phyloP scores from a whole-genome alignment of 345 rosid species.

The Salix udensis region DNA sequence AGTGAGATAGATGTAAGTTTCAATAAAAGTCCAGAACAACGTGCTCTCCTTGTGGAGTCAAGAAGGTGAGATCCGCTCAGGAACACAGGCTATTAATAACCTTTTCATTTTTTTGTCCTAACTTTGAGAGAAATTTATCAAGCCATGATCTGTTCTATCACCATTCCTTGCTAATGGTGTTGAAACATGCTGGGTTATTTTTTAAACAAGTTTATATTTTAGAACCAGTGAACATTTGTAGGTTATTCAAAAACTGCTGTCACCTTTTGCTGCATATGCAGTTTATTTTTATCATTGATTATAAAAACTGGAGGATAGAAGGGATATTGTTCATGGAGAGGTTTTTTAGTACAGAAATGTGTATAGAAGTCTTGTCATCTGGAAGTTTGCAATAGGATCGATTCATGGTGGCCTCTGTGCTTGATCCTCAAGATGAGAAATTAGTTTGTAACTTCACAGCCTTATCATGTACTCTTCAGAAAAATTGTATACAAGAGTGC shows the following conservation, averaged over 20 bases:
- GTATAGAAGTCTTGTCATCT: background rate
- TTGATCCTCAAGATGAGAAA: background rate
- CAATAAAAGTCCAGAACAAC: conserved; percentile 57
- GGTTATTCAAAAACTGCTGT: background rate
- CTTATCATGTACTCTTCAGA: background rate
- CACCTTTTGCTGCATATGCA: background rate
- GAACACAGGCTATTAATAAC: background rate
- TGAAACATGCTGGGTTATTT: no score
- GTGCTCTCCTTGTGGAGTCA: conserved; percentile 74
- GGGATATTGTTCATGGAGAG: background rate
- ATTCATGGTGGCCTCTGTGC: background rate
- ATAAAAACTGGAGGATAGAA: background rate
- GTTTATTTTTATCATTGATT: background rate
- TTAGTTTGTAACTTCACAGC: background rate
- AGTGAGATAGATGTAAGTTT: conserved; percentile 47
- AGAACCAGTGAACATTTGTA: background rate
- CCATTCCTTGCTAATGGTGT: background rate
- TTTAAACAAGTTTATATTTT: background rate
- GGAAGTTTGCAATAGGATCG: background rate
- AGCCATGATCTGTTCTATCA: background rate
- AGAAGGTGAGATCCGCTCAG: conserved; percentile 43
- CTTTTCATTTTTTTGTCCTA: background rate
- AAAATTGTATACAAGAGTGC: background rate
- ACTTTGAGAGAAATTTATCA: background rate
- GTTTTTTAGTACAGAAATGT: background rate